Evolutionary conservation across 2,329 filamentous ascomycete genomes (phyloP), one percentile per base, ranked within the genome.

Genomic region (Colletotrichum liaoningense): DNA sequence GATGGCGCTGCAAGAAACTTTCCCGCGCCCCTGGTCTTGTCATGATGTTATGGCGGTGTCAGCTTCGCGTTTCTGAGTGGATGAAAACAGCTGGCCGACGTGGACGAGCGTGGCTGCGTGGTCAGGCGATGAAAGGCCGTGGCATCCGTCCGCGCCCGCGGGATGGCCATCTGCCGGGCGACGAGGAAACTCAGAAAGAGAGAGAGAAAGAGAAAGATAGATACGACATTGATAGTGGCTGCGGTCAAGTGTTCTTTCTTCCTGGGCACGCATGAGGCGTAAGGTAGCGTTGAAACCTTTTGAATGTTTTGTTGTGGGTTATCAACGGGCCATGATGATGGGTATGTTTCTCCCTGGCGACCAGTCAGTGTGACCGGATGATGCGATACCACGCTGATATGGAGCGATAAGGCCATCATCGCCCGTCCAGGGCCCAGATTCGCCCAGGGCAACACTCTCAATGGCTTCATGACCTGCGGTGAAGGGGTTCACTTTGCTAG

Each of bases 401-500:
- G 33, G n/a, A 57, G 52, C 63, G 63, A 65, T 65, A 57, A 57
- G 63, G 24, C 63, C 63, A 30, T 22, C 5, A 6, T 22, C 49
- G 63, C 52, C 62, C 33, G 38, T 46, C 19, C 6, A 30, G 52
- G 63, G 49, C 52, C 54, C 35, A 42, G 52, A 57, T 46, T n/a
- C 52, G 22, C 52, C 16, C 33, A 46, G 63, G 33, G 30, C 63
- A 56, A 19, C 33, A 6, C 4, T 46, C 42, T 24, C 33, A 22
- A 56, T 26, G 46, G 46, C 55, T 63, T 52, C 67, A 63, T 73
- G 71, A 71, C 71, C 71, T 73, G 71, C 71, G 71, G 71, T 73
- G 71, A 73, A 57, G 55, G 70, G 58, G 59, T 55, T 52, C 46
- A 9, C 46, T 56, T 22, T 49, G 35, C 5, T 56, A 30, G 63